phyloP scores from a whole-genome alignment of 2,329 filamentous ascomycete genomes.

The Hypoxylon sp. region DNA sequence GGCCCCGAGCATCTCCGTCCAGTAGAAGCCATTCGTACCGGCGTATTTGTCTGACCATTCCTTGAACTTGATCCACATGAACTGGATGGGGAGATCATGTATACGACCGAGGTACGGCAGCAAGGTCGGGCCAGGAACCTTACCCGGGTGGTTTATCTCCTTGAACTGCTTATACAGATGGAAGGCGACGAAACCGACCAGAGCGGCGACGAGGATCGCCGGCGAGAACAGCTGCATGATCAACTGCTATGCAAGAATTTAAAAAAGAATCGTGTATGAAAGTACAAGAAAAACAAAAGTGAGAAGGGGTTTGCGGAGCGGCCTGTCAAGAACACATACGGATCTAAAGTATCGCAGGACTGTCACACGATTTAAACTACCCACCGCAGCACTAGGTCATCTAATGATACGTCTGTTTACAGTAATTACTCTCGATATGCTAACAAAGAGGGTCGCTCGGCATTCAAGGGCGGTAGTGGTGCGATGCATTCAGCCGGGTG shows the following conservation, averaged over 20 bases:
- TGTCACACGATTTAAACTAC: constrained; percentile 43
- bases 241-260: constrained; percentile 21
- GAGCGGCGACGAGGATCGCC: constrained; percentile 40
- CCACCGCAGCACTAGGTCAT: constrained; percentile 11
- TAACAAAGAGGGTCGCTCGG: constrained; percentile 20
- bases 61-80: constrained; percentile 69
- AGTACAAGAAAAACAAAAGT: constrained; percentile 11
- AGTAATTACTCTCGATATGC: constrained; percentile 35
- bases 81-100: constrained; percentile 64
- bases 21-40: constrained; percentile 54
- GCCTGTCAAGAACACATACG: constrained; percentile 29
- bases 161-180: constrained; percentile 51
- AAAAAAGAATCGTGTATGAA: constrained; percentile 11
- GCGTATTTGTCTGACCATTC: constrained; percentile 56
- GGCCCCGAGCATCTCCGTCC: constrained; percentile 56
- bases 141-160: constrained; percentile 53
- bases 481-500: constrained; percentile 27
- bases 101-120: constrained; percentile 58
- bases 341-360: constrained; percentile 35
- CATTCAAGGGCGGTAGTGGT: constrained; percentile 30
- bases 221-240: constrained; percentile 52
- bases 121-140: constrained; percentile 54
- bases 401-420: constrained; percentile 31
- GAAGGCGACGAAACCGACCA: constrained; percentile 46
- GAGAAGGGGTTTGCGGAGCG: constrained; percentile 20